phyloP scores from a whole-genome alignment of 345 rosid genomes.

The Eucalyptus albens region DNA sequence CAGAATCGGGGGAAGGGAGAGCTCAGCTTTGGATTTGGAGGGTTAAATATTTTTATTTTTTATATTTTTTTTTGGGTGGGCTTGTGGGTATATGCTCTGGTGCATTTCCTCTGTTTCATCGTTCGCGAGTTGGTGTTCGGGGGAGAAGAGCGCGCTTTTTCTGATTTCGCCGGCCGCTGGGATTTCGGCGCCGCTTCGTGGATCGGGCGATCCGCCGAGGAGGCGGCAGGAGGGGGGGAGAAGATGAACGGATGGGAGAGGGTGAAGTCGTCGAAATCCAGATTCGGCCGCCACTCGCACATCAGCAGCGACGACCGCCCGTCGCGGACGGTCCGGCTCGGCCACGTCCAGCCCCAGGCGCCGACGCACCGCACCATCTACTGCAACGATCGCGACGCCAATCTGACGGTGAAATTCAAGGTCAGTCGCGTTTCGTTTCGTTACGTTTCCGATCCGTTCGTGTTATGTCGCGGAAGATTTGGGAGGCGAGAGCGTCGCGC shows the following conservation, averaged over 20 bases:
- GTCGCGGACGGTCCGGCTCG: slow-evolving; percentile 74
- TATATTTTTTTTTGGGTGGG: background rate
- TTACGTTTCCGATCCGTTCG: background rate
- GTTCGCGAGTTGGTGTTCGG: background rate
- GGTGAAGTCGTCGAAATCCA: slow-evolving; percentile 43
- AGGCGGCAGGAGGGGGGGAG: background rate
- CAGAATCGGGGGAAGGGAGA: background rate
- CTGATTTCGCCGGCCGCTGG: background rate
- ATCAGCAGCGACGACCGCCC: slow-evolving; percentile 17
- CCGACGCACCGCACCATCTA: slow-evolving; percentile 79
- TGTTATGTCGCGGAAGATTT: background rate
- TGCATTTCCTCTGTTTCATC: background rate
- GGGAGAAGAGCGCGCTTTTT: background rate
- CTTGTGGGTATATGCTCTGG: background rate
- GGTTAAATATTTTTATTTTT: background rate
- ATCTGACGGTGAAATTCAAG: slow-evolving; percentile 68
- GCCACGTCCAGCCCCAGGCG: slow-evolving; percentile 97
- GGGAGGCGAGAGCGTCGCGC: background rate
- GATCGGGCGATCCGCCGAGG: background rate
- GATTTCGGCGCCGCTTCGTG: background rate
- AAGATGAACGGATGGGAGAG: slow-evolving; percentile 59
- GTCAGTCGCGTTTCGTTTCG: slow-evolving; percentile 9
- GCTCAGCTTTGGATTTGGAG: background rate
- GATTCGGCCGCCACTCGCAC: slow-evolving; percentile 15
- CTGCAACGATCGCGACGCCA: slow-evolving; percentile 96